These are phyloP conservation scores for Amanita subjunquillea DNA, from an alignment of 768 basidiomycete species.

Conservation along the genomic window DNA sequence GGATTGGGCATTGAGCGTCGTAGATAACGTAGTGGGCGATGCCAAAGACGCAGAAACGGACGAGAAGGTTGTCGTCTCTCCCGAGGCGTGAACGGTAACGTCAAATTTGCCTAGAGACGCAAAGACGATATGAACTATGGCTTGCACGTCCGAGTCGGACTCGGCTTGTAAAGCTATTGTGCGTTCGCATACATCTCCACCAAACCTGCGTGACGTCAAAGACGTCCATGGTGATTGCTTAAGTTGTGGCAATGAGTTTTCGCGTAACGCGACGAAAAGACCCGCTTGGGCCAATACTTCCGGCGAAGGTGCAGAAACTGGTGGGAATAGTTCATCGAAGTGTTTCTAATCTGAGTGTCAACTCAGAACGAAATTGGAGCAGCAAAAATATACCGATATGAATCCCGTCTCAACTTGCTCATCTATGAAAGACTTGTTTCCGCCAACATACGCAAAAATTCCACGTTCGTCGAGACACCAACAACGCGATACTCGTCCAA, in stretches of 20 bases:
- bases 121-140: conserved; percentile 30
- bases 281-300: conserved; percentile 72
- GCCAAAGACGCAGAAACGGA: conserved; percentile 48
- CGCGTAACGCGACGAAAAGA: conserved; percentile 62
- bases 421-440: conserved; percentile 64
- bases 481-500: conserved; percentile 86
- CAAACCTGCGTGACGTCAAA: conserved; percentile 68
- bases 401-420: conserved; percentile 90
- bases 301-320: conserved; percentile 42
- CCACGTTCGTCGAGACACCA: conserved; percentile 85
- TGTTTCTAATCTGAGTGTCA: conserved; percentile 53
- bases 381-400: conserved; percentile 50
- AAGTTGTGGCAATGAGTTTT: conserved; percentile 20
- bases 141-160: conserved; percentile 26
- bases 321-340: conserved; percentile 70
- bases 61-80: conserved; percentile 25
- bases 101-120: conserved; percentile 36
- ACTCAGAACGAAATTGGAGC: background rate
- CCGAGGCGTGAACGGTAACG: conserved; percentile 32
- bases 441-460: conserved; percentile 74
- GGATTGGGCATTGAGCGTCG: conserved; percentile 40
- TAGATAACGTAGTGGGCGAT: conserved; percentile 40
- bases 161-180: conserved; percentile 54
- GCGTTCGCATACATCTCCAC: conserved; percentile 59
- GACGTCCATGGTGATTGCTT: conserved; percentile 54